Conservation (phyloP, 345 rosid species). For the Combretum micranthum region DNA sequence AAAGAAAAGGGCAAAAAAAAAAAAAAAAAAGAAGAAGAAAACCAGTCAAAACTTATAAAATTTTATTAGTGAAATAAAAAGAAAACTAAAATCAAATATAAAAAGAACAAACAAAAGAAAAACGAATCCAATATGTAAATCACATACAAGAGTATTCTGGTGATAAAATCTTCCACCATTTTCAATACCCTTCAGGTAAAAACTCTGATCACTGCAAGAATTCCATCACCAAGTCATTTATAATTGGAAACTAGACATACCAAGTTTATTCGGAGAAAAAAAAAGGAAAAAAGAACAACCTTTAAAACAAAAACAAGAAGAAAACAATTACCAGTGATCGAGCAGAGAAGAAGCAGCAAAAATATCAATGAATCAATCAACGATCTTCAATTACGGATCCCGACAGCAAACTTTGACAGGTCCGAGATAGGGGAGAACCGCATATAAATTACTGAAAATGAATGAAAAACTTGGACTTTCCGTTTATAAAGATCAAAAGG, state of each 20-base stretch:
- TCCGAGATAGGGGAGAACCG: no score
- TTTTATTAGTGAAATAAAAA: not conserved
- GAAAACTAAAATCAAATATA: not conserved
- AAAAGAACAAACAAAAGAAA: not conserved
- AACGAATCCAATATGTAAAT: not conserved
- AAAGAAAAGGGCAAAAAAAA: not conserved
- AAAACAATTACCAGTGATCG: no score
- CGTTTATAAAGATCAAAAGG: not conserved
- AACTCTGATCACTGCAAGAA: not conserved
- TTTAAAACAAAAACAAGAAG: not conserved
- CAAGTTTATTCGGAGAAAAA: no score
- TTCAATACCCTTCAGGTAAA: not conserved
- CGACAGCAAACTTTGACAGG: no score
- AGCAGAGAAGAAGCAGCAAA: no score
- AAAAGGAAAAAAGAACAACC: no score
- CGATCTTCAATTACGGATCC: no score
- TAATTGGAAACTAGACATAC: no score
- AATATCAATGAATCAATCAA: no score
- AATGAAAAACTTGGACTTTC: not conserved
- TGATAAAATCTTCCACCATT: constrained; percentile 21
- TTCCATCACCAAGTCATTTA: no score
- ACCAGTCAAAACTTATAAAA: not conserved
- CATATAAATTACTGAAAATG: not conserved
- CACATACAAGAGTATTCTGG: constrained; percentile 15
- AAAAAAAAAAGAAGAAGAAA: not conserved